Base-by-base conservation (phyloP, 192 early-diverging fungal species). In the Ambispora gerdemannii region DNA sequence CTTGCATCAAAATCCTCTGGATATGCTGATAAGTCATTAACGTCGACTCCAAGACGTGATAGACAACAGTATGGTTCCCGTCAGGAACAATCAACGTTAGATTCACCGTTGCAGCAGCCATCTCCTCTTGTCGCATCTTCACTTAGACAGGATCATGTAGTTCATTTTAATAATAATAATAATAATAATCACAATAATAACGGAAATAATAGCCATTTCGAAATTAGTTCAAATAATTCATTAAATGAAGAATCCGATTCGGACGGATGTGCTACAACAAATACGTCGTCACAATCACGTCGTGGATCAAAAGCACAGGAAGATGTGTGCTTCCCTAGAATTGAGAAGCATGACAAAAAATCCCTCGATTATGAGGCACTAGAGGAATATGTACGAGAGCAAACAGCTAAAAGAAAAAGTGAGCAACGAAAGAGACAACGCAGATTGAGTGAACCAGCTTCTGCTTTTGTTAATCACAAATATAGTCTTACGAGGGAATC, bases 361-460 rank as follows among this genome's bases (percentile, higher is more conserved):
- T 38, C 50, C 2, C 70, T 80, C 27, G 79, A 80, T 61, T 80
- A 75, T n/a, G 79, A 72, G 24, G 74, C 74, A 6, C 72, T 80
- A 28, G 76, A 80, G 20, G 68, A 72, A 6, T 67, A 63, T 63
- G 13, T 80, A 1, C 31, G 33, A 3, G 74, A 75, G 8, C 63
- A 72, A 31, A 59, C 8, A 27, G 67, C 53, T 49, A 58, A 24
- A 67, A 65, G 38, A 43, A 20, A 27, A 34, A 70, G 51, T 49
- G 66, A 58, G 28, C 50, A 32, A 27, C 67, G 20, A 32, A 62
- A 31, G 22, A 63, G 72, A 33, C 59, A 70, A 43, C 51, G 68
- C 56, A 56, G 68, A 47, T 59, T 56, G 50, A 59, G 68, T 20
- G 68, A 70, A 32, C 36, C 68, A 8, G 35, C 60, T 8, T 52